phyloP scores from a whole-genome alignment of 225 moss, liverwort and hornwort genomes.

The Rhytidiadelphus loreus region DNA sequence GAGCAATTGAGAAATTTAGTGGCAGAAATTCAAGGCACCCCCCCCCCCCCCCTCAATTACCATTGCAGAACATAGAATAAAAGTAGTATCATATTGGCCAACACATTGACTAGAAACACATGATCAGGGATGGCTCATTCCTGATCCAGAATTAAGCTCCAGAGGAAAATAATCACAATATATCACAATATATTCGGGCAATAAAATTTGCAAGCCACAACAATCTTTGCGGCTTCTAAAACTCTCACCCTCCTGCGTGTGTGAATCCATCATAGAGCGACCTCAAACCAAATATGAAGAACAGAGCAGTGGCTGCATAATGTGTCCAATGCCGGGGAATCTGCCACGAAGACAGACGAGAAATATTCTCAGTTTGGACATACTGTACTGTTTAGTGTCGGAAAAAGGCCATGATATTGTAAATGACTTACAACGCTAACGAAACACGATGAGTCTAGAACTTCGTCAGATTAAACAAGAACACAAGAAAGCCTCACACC shows the following conservation, averaged over 20 bases:
- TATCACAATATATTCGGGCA: not conserved
- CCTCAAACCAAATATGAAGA: conserved; percentile 79
- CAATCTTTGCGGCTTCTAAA: not conserved
- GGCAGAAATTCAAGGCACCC: not conserved
- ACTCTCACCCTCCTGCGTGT: conserved; percentile 61
- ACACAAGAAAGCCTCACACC: not conserved
- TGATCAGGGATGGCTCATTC: not conserved
- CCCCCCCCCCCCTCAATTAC: not conserved
- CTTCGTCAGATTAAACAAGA: not conserved
- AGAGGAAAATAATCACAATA: not conserved
- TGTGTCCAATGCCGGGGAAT: conserved; percentile 77
- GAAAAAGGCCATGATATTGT: not conserved
- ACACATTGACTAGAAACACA: not conserved
- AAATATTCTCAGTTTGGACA: not conserved
- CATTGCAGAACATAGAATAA: not conserved
- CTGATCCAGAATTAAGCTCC: not conserved
- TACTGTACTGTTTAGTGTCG: not conserved
- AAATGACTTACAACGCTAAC: not conserved
- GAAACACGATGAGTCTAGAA: not conserved
- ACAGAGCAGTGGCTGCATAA: conserved; percentile 75
- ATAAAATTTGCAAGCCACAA: not conserved
- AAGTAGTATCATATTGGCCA: not conserved
- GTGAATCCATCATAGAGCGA: conserved; percentile 83
- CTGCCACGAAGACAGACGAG: conserved; percentile 16
- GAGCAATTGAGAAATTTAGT: not conserved